A percentile compares a stretch with the other conserved stretches of the same genome.
Conservation (phyloP, 805 yeast species). For the Brettanomyces bruxellensis region DNA sequence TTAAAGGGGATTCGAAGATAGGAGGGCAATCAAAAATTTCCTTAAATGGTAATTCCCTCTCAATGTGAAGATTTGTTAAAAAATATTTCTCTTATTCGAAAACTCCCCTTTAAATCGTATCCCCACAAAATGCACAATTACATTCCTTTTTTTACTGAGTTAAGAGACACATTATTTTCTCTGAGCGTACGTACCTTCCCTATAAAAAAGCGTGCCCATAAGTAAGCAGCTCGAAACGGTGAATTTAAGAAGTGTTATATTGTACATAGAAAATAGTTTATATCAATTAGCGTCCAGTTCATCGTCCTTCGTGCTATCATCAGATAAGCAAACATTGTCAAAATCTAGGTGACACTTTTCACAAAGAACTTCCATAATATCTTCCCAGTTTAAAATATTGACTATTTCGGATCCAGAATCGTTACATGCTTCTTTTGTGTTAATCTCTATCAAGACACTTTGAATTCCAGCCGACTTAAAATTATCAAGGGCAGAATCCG, state of each 20-base stretch:
- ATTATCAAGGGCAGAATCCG: conserved; percentile 14
- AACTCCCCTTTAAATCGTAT: too few relatives aligned
- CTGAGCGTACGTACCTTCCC: too few relatives aligned
- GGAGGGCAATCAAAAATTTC: background rate
- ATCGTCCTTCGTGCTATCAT: conserved; percentile 11
- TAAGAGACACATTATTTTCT: too few relatives aligned
- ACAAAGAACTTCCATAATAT: conserved; percentile 28
- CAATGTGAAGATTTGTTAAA: too few relatives aligned
- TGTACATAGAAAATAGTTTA: too few relatives aligned
- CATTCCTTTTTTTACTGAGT: too few relatives aligned
- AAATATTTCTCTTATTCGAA: too few relatives aligned
- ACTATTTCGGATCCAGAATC: conserved; percentile 11
- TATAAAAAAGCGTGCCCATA: too few relatives aligned
- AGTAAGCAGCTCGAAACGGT: too few relatives aligned
- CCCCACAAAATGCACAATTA: too few relatives aligned
- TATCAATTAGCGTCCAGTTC: conserved; percentile 2
- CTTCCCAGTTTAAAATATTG: conserved; percentile 25
- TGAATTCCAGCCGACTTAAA: conserved; percentile 12
- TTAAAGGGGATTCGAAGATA: background rate
- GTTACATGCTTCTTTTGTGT: conserved; percentile 7
- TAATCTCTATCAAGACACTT: conserved; percentile 20
- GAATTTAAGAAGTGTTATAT: too few relatives aligned
- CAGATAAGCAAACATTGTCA: conserved; percentile 24
- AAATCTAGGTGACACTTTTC: conserved; percentile 23
- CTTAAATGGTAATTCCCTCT: too few relatives aligned